A percentile compares a stretch with the other conserved stretches of the same genome.
Evolutionary conservation across 305 asterid genomes (phyloP).

Genomic region (Ilex paraguariensis): DNA sequence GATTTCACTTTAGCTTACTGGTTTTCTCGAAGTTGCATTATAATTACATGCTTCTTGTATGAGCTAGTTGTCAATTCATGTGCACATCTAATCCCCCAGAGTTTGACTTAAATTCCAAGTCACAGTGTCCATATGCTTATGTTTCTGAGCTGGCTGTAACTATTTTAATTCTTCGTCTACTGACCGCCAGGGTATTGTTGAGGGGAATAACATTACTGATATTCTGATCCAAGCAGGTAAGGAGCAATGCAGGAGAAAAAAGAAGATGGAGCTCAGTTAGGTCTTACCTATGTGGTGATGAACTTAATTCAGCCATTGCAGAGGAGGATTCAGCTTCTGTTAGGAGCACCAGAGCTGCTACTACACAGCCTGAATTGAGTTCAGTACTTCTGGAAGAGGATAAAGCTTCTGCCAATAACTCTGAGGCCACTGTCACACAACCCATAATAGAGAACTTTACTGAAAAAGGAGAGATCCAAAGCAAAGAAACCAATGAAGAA

Average conservation of each 20-base stretch:
- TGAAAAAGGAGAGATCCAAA: not conserved
- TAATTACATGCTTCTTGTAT: no score
- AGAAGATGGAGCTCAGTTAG: constrained; percentile 46
- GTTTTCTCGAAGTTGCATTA: no score
- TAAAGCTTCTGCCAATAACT: constrained; percentile 20
- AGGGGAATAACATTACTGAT: no score
- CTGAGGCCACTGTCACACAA: constrained; percentile 40
- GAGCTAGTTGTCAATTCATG: no score
- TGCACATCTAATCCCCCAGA: no score
- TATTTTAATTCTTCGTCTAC: no score
- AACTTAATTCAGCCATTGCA: constrained; percentile 29
- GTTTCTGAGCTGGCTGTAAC: no score
- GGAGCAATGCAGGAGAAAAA: constrained; percentile 29
- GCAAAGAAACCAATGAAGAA: not conserved
- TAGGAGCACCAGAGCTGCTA: constrained; percentile 1
- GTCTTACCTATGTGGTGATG: constrained; percentile 50
- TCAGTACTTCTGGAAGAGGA: constrained; percentile 24
- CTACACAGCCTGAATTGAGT: constrained; percentile 9
- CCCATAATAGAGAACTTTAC: constrained; percentile 5
- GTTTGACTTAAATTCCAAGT: no score
- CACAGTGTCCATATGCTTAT: no score
- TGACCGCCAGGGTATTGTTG: no score
- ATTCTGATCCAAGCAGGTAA: constrained; percentile 16
- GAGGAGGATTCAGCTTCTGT: constrained; percentile 31
- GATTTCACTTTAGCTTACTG: not conserved